Conservation (phyloP, 2,329 filamentous ascomycete genomes). For the Stagonosporopsis cucurbitacearum region DNA sequence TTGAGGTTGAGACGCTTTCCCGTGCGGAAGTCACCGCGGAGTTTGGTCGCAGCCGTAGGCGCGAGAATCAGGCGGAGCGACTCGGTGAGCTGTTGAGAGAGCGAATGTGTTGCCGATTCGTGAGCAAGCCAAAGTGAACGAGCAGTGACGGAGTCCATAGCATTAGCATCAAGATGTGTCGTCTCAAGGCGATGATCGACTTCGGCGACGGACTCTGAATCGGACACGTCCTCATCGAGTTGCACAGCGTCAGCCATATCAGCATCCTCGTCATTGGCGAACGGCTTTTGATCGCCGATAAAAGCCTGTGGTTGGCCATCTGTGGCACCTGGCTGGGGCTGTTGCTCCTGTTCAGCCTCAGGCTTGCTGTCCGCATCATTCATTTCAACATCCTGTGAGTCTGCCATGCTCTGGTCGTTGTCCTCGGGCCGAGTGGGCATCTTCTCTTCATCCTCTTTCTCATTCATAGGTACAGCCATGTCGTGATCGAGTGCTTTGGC, state of each 20-base stretch:
- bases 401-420: conserved; percentile 34
- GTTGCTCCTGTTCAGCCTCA: conserved; percentile 34
- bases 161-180: conserved; percentile 67
- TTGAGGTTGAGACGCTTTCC: conserved; percentile 99
- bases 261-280: conserved; percentile 42
- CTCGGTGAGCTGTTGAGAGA: conserved; percentile 88
- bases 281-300: conserved; percentile 52
- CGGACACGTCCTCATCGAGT: conserved; percentile 47
- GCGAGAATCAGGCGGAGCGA: conserved; percentile 95
- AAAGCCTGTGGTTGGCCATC: conserved; percentile 52
- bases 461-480: conserved; percentile 78
- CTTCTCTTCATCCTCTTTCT: conserved; percentile 56
- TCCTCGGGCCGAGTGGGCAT: conserved; percentile 44
- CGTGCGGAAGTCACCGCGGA: conserved; percentile 94
- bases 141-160: conserved; percentile 62
- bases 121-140: conserved; percentile 84
- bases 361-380: conserved; percentile 48
- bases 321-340: conserved; percentile 35
- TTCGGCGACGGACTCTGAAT: conserved; percentile 48
- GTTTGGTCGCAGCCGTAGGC: conserved; percentile 92
- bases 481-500: conserved; percentile 84
- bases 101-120: conserved; percentile 81
- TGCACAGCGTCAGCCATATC: conserved; percentile 47
- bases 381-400: conserved; percentile 50
- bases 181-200: conserved; percentile 68